Conservation (phyloP, 257 asterid species). For the Gentiana macrophylla region DNA sequence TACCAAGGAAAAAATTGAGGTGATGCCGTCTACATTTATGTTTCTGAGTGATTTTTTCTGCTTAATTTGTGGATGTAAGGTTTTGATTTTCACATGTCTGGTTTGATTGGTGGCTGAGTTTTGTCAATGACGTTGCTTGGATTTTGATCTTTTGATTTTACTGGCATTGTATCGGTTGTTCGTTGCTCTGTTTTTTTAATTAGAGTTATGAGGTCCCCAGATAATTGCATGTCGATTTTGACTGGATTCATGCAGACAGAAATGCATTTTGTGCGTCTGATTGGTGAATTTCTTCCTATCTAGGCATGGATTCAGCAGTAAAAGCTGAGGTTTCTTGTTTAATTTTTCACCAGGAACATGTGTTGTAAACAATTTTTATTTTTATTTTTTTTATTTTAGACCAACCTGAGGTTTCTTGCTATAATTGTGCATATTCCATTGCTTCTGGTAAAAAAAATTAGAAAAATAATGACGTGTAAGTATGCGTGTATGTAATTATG, state of each 20-base stretch:
- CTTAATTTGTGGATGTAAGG: background rate
- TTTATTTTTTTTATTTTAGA: too few species aligned
- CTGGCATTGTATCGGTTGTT: constrained; percentile 14
- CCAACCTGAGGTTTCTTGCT: too few species aligned
- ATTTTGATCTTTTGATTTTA: constrained; percentile 5
- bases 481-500: too few species aligned
- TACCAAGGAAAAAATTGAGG: constrained; percentile 32
- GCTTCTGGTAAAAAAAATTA: too few species aligned
- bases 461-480: too few species aligned
- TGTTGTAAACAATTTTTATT: too few species aligned
- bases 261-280: constrained; percentile 3
- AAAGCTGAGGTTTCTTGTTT: too few species aligned
- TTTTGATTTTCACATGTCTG: background rate
- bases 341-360: too few species aligned
- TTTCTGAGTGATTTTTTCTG: background rate
- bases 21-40: constrained; percentile 2
- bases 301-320: too few species aligned
- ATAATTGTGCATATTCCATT: too few species aligned
- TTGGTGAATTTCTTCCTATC: constrained; percentile 3
- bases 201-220: background rate
- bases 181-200: background rate
- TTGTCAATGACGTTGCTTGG: constrained; percentile 1
- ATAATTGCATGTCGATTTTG: constrained; percentile 28
- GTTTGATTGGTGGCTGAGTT: constrained; percentile 1
- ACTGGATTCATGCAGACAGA: constrained; percentile 11